Conservation (phyloP, 345 rosid genomes). For the Garcia nutans region DNA sequence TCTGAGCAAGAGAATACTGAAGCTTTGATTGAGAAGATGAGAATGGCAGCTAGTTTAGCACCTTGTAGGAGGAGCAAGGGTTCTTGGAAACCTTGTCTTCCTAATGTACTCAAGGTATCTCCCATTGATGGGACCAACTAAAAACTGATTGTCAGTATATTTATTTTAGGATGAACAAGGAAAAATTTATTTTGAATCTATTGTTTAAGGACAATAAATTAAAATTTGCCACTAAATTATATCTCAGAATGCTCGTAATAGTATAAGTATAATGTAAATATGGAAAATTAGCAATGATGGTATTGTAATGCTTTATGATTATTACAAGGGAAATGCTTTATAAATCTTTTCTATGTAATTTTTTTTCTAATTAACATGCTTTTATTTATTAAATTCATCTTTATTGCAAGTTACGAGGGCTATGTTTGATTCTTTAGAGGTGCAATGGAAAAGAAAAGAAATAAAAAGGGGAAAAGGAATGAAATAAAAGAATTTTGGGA, state of each 20-base stretch:
- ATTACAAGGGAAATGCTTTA: background rate
- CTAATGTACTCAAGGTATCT: conserved; percentile 27
- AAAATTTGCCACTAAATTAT: no score
- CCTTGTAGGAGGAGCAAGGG: conserved; percentile 26
- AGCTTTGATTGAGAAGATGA: conserved; percentile 66
- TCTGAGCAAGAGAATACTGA: conserved; percentile 62
- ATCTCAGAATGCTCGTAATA: no score
- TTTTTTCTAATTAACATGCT: no score
- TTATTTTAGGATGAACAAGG: no score
- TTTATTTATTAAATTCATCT: no score
- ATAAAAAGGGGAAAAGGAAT: no score
- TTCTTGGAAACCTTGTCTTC: conserved; percentile 27
- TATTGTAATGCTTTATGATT: background rate
- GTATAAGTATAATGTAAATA: background rate
- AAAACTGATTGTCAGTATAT: background rate
- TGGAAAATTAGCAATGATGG: background rate
- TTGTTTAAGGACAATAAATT: no score
- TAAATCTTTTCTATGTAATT: background rate
- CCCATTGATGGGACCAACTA: conserved; percentile 11
- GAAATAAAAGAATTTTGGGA: no score
- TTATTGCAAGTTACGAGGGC: no score
- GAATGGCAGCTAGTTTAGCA: conserved; percentile 46
- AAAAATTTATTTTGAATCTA: no score
- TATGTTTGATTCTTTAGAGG: no score
- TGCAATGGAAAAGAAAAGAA: no score